Conservation (phyloP, 768 basidiomycete genomes). For the Agrocybe praecox region DNA sequence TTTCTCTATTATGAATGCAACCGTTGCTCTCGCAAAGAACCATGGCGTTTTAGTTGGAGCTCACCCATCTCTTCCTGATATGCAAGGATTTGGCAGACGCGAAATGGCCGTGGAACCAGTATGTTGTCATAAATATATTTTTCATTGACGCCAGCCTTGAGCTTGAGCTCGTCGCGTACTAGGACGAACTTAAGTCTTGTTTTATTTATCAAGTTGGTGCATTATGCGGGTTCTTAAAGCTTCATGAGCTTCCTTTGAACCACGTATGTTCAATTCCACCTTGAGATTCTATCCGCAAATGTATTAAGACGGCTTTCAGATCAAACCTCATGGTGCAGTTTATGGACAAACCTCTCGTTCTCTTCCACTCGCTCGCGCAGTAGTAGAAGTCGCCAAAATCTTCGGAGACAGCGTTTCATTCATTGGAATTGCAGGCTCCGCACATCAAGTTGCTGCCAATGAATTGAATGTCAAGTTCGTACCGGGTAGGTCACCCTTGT, state of each 20-base stretch:
- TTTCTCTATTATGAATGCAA: constrained; percentile 67
- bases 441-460: constrained; percentile 58
- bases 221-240: constrained; percentile 57
- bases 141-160: no score
- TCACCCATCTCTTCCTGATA: constrained; percentile 66
- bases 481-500: constrained; percentile 41
- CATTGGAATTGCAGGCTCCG: constrained; percentile 65
- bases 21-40: constrained; percentile 56
- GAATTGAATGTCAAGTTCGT: constrained; percentile 62
- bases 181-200: constrained; percentile 59
- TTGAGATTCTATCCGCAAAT: not conserved
- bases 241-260: constrained; percentile 52
- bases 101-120: constrained; percentile 68
- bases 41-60: constrained; percentile 64
- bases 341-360: constrained; percentile 63
- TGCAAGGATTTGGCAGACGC: constrained; percentile 66
- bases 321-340: constrained; percentile 64
- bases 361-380: constrained; percentile 55
- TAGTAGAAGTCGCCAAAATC: constrained; percentile 52
- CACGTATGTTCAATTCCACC: constrained; percentile 43
- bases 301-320: constrained; percentile 26
- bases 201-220: constrained; percentile 75
- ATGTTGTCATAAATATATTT: constrained; percentile 6
- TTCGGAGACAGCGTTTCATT: constrained; percentile 54
- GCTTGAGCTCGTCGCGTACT: not conserved